phyloP scores from a whole-genome alignment of 2,329 filamentous ascomycete species.

The Thermomyces lanuginosus region DNA sequence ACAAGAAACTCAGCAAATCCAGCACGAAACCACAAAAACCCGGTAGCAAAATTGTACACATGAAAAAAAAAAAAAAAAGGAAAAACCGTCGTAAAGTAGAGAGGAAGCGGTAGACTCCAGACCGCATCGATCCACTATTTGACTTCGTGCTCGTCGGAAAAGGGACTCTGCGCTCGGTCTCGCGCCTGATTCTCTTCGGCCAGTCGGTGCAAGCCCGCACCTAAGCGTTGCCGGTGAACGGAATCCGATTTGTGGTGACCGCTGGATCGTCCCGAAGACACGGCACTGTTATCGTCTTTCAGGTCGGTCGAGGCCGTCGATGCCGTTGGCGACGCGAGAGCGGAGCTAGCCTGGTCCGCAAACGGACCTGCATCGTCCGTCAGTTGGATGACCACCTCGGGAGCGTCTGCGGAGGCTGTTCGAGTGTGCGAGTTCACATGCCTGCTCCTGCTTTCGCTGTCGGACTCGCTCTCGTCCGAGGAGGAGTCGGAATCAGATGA shows the following conservation, averaged over 20 bases:
- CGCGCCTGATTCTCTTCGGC: conserved; percentile 5
- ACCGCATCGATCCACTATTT: too few relatives aligned
- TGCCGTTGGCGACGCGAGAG: conserved; percentile 2
- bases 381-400: conserved; percentile 10
- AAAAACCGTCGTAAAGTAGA: too few relatives aligned
- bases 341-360: conserved; percentile 10
- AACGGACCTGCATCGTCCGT: conserved; percentile 18
- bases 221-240: conserved; percentile 11
- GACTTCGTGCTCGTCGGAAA: conserved; percentile 7
- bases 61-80: too few relatives aligned
- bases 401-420: conserved; percentile 10
- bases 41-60: too few relatives aligned
- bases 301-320: too few relatives aligned
- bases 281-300: conserved; percentile 10
- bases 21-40: too few relatives aligned
- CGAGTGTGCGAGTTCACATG: conserved; percentile 4
- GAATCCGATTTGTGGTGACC: conserved; percentile 4
- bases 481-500: conserved; percentile 21
- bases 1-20: too few relatives aligned
- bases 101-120: too few relatives aligned
- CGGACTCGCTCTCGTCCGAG: conserved; percentile 14
- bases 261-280: conserved; percentile 4
- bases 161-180: conserved; percentile 5
- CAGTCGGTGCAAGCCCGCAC: conserved; percentile 16
- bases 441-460: conserved; percentile 3